Percentiles rank a stretch among this genome's conserved stretches.
Conservation (phyloP, 169 alveolate species). For the Plasmodium sp. region DNA sequence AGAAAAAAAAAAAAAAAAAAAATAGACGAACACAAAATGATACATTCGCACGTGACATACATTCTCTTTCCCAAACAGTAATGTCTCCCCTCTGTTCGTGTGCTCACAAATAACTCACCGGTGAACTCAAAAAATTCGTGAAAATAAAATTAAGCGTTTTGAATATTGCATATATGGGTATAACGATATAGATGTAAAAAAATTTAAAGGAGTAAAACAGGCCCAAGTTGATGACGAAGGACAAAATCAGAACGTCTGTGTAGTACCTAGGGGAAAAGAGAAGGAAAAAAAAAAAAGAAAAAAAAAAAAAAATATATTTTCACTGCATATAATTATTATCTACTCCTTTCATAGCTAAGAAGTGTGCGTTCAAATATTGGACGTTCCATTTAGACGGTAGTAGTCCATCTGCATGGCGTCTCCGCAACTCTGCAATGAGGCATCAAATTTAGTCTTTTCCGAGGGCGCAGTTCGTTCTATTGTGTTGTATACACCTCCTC, state of each 20-base stretch:
- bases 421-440: neutral
- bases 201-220: slow-evolving; percentile 61
- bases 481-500: neutral
- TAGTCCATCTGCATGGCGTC: neutral
- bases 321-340: neutral
- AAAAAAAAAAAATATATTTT: neutral
- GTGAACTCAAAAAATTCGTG: slow-evolving; percentile 49
- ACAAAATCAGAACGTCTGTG: slow-evolving; percentile 54
- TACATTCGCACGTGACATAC: neutral
- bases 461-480: neutral
- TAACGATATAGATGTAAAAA: slow-evolving; percentile 57
- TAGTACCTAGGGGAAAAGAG: slow-evolving; percentile 31
- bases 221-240: slow-evolving; percentile 60
- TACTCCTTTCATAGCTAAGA: neutral
- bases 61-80: neutral
- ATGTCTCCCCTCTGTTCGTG: neutral
- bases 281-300: neutral
- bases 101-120: slow-evolving; percentile 17
- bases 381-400: neutral
- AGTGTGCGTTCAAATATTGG: neutral
- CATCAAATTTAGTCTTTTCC: neutral
- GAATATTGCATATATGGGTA: slow-evolving; percentile 58
- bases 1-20: neutral
- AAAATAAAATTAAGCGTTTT: slow-evolving; percentile 43
- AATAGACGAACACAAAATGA: neutral